These are phyloP conservation scores for Ramaria sp. DNA, from an alignment of 768 basidiomycete genomes.

Conservation along the genomic window DNA sequence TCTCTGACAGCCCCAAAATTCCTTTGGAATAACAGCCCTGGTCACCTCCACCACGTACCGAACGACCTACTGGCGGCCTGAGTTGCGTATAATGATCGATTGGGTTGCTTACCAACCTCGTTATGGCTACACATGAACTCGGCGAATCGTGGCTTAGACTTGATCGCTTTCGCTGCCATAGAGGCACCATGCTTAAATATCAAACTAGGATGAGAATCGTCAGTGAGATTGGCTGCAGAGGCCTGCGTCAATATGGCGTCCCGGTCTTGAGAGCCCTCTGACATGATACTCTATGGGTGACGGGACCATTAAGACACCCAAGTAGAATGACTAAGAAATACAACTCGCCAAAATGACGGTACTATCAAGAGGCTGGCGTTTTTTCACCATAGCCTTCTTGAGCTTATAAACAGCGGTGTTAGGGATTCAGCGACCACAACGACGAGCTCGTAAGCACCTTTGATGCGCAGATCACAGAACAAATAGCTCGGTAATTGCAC, in stretches of 20 bases:
- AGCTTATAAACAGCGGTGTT: not conserved
- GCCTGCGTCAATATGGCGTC: slow-evolving; percentile 33
- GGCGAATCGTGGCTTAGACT: slow-evolving; percentile 61
- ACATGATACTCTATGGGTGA: slow-evolving; percentile 55
- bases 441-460: slow-evolving; percentile 37
- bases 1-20: slow-evolving; percentile 64
- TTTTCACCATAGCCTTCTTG: slow-evolving; percentile 19
- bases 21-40: slow-evolving; percentile 57
- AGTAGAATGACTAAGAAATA: slow-evolving; percentile 8
- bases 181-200: slow-evolving; percentile 36
- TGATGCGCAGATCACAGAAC: slow-evolving; percentile 61
- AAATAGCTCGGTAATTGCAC: slow-evolving; percentile 58
- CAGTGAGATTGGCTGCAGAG: slow-evolving; percentile 28
- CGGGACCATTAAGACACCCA: not conserved
- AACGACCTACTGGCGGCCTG: slow-evolving; percentile 41
- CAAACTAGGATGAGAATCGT: slow-evolving; percentile 42
- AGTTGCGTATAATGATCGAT: not conserved
- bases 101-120: slow-evolving; percentile 34
- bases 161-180: slow-evolving; percentile 32
- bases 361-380: slow-evolving; percentile 35
- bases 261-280: slow-evolving; percentile 50
- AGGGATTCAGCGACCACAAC: not conserved
- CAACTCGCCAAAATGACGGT: slow-evolving; percentile 49
- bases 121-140: slow-evolving; percentile 60
- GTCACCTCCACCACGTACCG: slow-evolving; percentile 56